phyloP scores from a whole-genome alignment of 164 flowering plant species.

The Macadamia tetraphylla region DNA sequence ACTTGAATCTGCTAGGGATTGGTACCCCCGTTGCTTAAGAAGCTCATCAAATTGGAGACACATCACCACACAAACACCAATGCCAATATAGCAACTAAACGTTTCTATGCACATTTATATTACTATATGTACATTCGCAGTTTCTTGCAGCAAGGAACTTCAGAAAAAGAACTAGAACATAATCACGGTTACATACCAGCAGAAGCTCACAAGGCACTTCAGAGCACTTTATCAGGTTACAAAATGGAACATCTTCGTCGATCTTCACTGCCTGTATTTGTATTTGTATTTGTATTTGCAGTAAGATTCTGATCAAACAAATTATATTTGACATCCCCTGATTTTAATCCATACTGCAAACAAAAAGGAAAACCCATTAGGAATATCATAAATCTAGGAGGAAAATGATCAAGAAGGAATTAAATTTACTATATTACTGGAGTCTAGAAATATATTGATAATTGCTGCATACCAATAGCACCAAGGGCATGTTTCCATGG shows the following conservation, averaged over 20 bases:
- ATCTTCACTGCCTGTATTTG: constrained; percentile 17
- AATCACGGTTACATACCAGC: background rate
- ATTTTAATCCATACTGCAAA: constrained; percentile 52
- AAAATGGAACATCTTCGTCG: constrained; percentile 10
- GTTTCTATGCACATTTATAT: background rate
- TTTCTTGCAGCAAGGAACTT: background rate
- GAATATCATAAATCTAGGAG: too few species aligned
- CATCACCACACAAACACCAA: background rate
- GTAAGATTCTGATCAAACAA: constrained; percentile 16
- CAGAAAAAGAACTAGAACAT: constrained; percentile 13
- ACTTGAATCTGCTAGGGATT: too few species aligned
- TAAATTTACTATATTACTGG: too few species aligned
- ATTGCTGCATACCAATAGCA: too few species aligned
- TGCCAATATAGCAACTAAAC: background rate
- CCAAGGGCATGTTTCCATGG: too few species aligned
- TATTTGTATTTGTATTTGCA: constrained; percentile 6
- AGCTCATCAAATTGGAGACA: too few species aligned
- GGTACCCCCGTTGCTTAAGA: too few species aligned
- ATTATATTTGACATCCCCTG: constrained; percentile 22
- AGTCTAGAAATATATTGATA: too few species aligned
- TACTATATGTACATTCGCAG: constrained; percentile 11
- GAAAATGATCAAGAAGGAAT: too few species aligned
- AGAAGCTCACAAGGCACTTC: background rate
- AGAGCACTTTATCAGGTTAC: background rate
- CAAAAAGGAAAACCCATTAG: background rate